A percentile compares a stretch with the other conserved stretches of the same genome.
These are phyloP conservation scores for Onygena corvina DNA, from an alignment of 2,329 filamentous ascomycete genomes.

Conservation along the genomic window DNA sequence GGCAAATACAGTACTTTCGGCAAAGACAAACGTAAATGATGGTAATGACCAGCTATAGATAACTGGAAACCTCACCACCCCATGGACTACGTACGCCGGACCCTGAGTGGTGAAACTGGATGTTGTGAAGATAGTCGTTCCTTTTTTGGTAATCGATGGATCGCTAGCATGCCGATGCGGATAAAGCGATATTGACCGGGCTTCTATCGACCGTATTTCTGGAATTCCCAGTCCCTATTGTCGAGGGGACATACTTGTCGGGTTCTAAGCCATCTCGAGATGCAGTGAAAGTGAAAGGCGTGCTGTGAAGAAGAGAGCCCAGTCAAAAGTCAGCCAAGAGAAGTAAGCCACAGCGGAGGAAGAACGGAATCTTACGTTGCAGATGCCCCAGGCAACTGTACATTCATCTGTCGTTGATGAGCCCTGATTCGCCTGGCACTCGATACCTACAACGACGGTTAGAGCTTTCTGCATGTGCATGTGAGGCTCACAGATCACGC, in stretches of 20 bases:
- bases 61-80: constrained; percentile 1
- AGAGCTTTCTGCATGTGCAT: neutral
- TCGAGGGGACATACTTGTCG: constrained; percentile 94
- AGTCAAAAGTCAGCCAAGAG: constrained; percentile 1
- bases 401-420: constrained; percentile 96
- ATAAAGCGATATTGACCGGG: neutral
- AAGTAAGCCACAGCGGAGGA: constrained; percentile 3
- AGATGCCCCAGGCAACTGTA: constrained; percentile 97
- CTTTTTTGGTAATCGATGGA: neutral
- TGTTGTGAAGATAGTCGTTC: neutral
- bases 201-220: constrained; percentile 74
- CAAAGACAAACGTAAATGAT: too few relatives aligned
- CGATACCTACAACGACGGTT: constrained; percentile 53
- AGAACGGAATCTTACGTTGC: constrained; percentile 68
- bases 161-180: neutral
- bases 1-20: too few relatives aligned
- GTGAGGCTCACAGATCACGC: neutral
- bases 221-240: constrained; percentile 98
- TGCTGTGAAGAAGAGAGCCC: constrained; percentile 48
- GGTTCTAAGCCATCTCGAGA: constrained; percentile 98
- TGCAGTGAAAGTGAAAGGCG: constrained; percentile 99
- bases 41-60: neutral
- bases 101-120: neutral
- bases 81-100: constrained; percentile 3
- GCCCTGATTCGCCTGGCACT: constrained; percentile 97